Percentiles rank a stretch among this genome's conserved stretches.
Conservation (phyloP, 768 basidiomycete genomes). For the Leccinum sublutescens region DNA sequence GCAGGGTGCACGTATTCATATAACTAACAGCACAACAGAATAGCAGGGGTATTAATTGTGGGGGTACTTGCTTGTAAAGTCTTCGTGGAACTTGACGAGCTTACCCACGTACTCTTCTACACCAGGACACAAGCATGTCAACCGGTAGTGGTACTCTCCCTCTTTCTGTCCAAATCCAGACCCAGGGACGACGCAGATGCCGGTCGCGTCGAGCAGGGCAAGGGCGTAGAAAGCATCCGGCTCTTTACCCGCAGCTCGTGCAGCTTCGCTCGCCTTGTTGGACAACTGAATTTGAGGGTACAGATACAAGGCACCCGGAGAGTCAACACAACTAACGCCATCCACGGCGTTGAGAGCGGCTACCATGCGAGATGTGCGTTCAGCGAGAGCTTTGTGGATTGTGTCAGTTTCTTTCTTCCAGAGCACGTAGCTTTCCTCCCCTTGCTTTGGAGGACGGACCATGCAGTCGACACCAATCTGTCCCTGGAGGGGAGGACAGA, state of each 20-base stretch:
- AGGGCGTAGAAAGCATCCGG: slow-evolving; percentile 91
- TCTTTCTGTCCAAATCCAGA: slow-evolving; percentile 93
- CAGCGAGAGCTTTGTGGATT: slow-evolving; percentile 72
- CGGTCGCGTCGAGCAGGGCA: slow-evolving; percentile 79
- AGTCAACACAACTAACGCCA: slow-evolving; percentile 88
- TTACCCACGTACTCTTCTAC: slow-evolving; percentile 90
- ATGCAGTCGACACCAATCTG: slow-evolving; percentile 94
- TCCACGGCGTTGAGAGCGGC: slow-evolving; percentile 75
- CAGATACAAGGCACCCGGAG: slow-evolving; percentile 91
- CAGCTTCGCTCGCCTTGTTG: slow-evolving; percentile 68
- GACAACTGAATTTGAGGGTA: slow-evolving; percentile 83
- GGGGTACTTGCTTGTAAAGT: slow-evolving; percentile 53
- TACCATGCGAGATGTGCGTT: slow-evolving; percentile 72
- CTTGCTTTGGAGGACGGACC: slow-evolving; percentile 83
- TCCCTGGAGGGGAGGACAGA: slow-evolving; percentile 88
- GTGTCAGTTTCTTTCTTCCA: slow-evolving; percentile 83
- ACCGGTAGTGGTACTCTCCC: slow-evolving; percentile 85
- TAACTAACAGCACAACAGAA: not conserved
- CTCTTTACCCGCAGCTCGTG: slow-evolving; percentile 65
- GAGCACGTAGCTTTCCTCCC: slow-evolving; percentile 69
- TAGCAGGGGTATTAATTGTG: slow-evolving; percentile 14
- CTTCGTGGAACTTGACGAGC: slow-evolving; percentile 71
- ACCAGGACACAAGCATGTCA: slow-evolving; percentile 94
- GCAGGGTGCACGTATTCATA: not conserved
- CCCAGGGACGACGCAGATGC: slow-evolving; percentile 93